Percentiles rank a stretch among this genome's conserved stretches.
Evolutionary conservation across 441 rosid species (phyloP).

Genomic region (Syzygium malaccense): DNA sequence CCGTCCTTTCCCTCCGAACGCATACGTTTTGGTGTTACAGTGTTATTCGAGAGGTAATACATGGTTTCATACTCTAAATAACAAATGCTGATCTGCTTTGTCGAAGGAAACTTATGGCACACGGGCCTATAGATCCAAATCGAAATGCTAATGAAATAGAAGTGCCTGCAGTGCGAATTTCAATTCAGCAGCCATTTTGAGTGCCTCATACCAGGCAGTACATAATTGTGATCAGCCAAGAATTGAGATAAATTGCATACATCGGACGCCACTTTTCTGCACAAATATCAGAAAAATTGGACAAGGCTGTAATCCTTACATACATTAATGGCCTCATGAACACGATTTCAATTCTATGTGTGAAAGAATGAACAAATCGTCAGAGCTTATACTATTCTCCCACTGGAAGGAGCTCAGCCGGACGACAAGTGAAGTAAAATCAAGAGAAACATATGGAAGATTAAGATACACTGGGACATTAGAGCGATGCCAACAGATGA

Average conservation of each 20-base stretch:
- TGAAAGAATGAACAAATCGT: slow-evolving; percentile 30
- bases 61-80: neutral
- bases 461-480: slow-evolving; percentile 1
- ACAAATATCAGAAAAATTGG: neutral
- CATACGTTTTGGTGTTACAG: neutral
- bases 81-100: neutral
- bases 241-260: neutral
- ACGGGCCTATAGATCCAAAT: neutral
- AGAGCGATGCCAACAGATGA: neutral
- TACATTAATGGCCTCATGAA: neutral
- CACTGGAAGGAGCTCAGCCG: neutral
- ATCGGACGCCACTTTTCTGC: neutral
- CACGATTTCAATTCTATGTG: neutral
- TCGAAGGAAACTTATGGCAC: neutral
- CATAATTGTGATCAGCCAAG: neutral
- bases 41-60: neutral
- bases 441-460: neutral
- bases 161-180: neutral
- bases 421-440: neutral
- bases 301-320: neutral
- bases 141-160: neutral
- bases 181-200: neutral
- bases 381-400: neutral
- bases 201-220: neutral
- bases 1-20: neutral